A percentile compares a stretch with the other conserved stretches of the same genome.
phyloP scores from a whole-genome alignment of 768 basidiomycete genomes.

The Artomyces pyxidatus region DNA sequence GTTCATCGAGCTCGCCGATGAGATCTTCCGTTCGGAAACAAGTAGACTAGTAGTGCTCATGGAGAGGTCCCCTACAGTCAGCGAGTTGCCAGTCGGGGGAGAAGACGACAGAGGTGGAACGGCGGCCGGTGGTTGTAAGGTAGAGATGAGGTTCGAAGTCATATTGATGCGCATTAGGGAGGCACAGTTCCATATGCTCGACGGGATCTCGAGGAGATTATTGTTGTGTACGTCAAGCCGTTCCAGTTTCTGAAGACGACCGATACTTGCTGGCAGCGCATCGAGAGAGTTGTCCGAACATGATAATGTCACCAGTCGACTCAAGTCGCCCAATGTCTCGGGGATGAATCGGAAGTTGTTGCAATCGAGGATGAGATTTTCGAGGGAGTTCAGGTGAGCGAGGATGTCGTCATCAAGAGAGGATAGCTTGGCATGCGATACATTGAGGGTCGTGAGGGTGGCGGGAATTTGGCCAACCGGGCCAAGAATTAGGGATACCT shows the following conservation, averaged over 20 bases:
- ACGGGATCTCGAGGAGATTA: constrained; percentile 68
- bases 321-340: constrained; percentile 71
- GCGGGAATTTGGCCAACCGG: constrained; percentile 38
- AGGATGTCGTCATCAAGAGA: constrained; percentile 70
- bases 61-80: constrained; percentile 1
- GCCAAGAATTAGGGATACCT: constrained; percentile 52
- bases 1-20: constrained; percentile 24
- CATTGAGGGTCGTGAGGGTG: constrained; percentile 68
- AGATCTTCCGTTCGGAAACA: constrained; percentile 36
- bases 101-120: constrained; percentile 10
- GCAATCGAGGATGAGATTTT: constrained; percentile 68
- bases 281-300: constrained; percentile 90
- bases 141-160: constrained; percentile 77
- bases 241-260: constrained; percentile 65
- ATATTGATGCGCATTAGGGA: constrained; percentile 69
- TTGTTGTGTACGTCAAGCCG: constrained; percentile 88
- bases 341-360: constrained; percentile 83
- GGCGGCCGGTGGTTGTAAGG: constrained; percentile 59
- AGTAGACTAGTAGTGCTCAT: constrained; percentile 8
- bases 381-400: constrained; percentile 63
- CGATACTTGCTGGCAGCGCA: constrained; percentile 67
- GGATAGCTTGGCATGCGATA: constrained; percentile 84
- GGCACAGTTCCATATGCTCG: constrained; percentile 76
- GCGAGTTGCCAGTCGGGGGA: not conserved
- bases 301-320: constrained; percentile 61